Evolutionary conservation across 257 asterid genomes (phyloP).

Genomic region (Rehmannia glutinosa): DNA sequence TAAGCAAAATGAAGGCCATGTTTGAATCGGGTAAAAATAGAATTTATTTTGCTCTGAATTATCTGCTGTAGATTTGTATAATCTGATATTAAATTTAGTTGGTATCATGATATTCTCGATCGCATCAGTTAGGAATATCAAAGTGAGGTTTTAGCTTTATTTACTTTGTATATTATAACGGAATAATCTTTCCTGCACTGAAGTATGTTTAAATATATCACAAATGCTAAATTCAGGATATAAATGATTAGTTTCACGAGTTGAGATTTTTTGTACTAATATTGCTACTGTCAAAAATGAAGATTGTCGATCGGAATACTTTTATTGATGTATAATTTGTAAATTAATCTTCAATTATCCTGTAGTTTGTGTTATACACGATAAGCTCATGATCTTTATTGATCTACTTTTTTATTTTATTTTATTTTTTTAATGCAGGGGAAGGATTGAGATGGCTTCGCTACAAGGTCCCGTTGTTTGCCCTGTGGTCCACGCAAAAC

Average conservation of each 20-base stretch:
- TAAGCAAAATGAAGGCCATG: constrained; percentile 1
- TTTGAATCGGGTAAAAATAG: neutral
- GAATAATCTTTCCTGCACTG: too few relatives aligned
- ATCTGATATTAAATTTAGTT: neutral
- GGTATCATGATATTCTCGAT: constrained; percentile 8
- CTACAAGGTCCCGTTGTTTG: constrained; percentile 72
- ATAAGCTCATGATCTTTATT: too few relatives aligned
- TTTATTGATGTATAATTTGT: too few relatives aligned
- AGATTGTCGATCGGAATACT: too few relatives aligned
- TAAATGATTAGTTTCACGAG: neutral
- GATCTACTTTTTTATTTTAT: too few relatives aligned
- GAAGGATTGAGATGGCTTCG: constrained; percentile 50
- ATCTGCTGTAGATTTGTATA: constrained; percentile 1
- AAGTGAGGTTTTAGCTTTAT: constrained; percentile 2
- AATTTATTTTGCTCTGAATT: neutral
- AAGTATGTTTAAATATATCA: neutral
- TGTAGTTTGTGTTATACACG: too few relatives aligned
- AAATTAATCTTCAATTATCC: too few relatives aligned
- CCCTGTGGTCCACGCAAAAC: constrained; percentile 63
- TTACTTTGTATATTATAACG: neutral
- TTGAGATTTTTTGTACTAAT: neutral
- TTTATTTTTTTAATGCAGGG: constrained; percentile 21
- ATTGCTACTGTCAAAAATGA: too few relatives aligned
- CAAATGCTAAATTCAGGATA: neutral
- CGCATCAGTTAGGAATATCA: neutral